Conservation (phyloP, 805 yeast genomes). For the Wickerhamiella dianesei region DNA sequence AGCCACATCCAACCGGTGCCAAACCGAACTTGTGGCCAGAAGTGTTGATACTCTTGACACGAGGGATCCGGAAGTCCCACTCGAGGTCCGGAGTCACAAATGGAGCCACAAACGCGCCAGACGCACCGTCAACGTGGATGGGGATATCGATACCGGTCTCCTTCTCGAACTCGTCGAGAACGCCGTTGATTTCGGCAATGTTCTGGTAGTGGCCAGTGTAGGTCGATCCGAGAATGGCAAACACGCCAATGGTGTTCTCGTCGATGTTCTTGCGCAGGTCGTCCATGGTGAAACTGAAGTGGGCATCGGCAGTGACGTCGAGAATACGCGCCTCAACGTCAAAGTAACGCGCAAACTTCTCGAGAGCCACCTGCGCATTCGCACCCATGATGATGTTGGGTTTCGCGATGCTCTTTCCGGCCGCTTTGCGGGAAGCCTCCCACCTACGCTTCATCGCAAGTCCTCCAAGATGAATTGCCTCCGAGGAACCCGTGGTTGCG, state of each 20-base stretch:
- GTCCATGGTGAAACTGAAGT: slow-evolving; percentile 50
- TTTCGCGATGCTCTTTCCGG: slow-evolving; percentile 43
- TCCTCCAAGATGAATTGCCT: slow-evolving; percentile 89
- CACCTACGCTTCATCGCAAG: slow-evolving; percentile 82
- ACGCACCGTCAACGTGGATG: slow-evolving; percentile 89
- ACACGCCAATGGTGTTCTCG: slow-evolving; percentile 87
- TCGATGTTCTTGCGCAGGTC: slow-evolving; percentile 54
- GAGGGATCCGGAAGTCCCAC: slow-evolving; percentile 71
- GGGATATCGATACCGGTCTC: slow-evolving; percentile 58
- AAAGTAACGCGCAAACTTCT: slow-evolving; percentile 86
- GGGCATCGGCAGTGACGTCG: slow-evolving; percentile 45
- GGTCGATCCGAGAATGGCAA: slow-evolving; percentile 80
- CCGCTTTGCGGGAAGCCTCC: slow-evolving; percentile 52
- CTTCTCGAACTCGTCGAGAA: slow-evolving; percentile 55
- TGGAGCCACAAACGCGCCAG: slow-evolving; percentile 84
- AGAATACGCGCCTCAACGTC: slow-evolving; percentile 77
- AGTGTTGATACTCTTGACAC: slow-evolving; percentile 76
- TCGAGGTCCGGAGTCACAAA: slow-evolving; percentile 57
- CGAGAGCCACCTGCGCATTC: slow-evolving; percentile 87
- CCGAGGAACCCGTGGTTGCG: slow-evolving; percentile 88
- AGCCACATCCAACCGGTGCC: slow-evolving; percentile 82
- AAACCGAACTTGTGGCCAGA: slow-evolving; percentile 91
- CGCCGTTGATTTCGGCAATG: slow-evolving; percentile 43
- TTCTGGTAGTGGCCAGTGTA: slow-evolving; percentile 88
- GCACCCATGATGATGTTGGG: slow-evolving; percentile 89